Conservation (phyloP, 306 rosid species). For the Neltuma alba region DNA sequence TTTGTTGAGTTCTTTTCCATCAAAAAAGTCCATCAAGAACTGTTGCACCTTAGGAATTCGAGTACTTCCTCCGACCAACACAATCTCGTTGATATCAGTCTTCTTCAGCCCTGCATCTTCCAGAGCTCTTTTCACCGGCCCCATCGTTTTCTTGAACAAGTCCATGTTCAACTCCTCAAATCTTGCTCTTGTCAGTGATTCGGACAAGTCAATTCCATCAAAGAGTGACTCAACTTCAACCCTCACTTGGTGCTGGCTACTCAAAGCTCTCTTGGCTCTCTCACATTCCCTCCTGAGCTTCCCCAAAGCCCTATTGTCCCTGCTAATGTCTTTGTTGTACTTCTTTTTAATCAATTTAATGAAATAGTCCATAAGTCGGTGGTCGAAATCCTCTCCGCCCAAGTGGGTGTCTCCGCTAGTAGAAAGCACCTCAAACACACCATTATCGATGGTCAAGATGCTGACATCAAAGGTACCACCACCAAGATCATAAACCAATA, state of each 20-base stretch:
- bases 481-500: conserved; percentile 62
- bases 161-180: conserved; percentile 66
- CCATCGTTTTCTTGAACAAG: conserved; percentile 64
- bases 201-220: conserved; percentile 57
- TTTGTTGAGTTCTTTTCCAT: conserved; percentile 61
- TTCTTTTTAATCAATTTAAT: conserved; percentile 56
- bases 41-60: conserved; percentile 64
- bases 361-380: conserved; percentile 60
- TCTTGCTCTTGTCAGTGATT: conserved; percentile 55
- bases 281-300: conserved; percentile 63
- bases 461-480: conserved; percentile 76
- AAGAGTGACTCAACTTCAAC: conserved; percentile 62
- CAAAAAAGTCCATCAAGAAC: conserved; percentile 54
- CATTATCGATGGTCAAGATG: conserved; percentile 61
- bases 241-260: conserved; percentile 60
- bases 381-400: conserved; percentile 75
- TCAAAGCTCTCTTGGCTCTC: conserved; percentile 63
- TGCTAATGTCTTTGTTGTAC: conserved; percentile 53
- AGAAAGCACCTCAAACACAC: conserved; percentile 59
- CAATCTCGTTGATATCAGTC: conserved; percentile 51
- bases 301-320: conserved; percentile 56
- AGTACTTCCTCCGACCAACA: conserved; percentile 63
- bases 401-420: conserved; percentile 66
- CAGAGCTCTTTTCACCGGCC: conserved; percentile 57
- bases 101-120: conserved; percentile 55